These are phyloP conservation scores for Pythium biforme DNA, from an alignment of 352 stramenopile species.

Conservation along the genomic window DNA sequence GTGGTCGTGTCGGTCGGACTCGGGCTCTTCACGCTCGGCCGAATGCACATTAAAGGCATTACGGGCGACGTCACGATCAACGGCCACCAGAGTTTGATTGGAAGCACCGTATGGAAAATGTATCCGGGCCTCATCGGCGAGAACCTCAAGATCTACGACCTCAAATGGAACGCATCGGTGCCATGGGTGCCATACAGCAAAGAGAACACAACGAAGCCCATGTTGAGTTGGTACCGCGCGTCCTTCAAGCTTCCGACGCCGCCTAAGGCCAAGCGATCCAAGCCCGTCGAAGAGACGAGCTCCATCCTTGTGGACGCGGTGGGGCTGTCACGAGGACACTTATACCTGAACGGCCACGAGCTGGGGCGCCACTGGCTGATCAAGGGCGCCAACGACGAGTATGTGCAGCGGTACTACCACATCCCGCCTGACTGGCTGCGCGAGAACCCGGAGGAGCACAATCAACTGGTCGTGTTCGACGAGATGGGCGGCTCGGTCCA, in stretches of 20 bases:
- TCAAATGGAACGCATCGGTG: slow-evolving; percentile 47
- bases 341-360: slow-evolving; percentile 66
- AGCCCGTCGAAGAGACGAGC: slow-evolving; percentile 28
- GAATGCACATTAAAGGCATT: slow-evolving; percentile 57
- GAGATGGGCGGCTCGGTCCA: slow-evolving; percentile 49
- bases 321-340: slow-evolving; percentile 55
- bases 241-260: slow-evolving; percentile 34
- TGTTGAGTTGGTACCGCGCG: slow-evolving; percentile 59
- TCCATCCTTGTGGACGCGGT: slow-evolving; percentile 61
- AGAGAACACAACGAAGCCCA: slow-evolving; percentile 13
- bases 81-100: slow-evolving; percentile 30
- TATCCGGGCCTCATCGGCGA: slow-evolving; percentile 61
- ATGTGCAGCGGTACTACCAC: slow-evolving; percentile 71
- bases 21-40: slow-evolving; percentile 51
- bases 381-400: slow-evolving; percentile 39
- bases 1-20: slow-evolving; percentile 59
- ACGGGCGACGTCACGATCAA: slow-evolving; percentile 51
- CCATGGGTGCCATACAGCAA: slow-evolving; percentile 34
- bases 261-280: slow-evolving; percentile 7
- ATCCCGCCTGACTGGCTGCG: slow-evolving; percentile 57
- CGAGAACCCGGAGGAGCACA: slow-evolving; percentile 27
- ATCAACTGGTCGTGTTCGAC: slow-evolving; percentile 65
- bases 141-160: slow-evolving; percentile 55
- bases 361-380: slow-evolving; percentile 72
- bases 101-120: slow-evolving; percentile 46